phyloP scores from a whole-genome alignment of 345 rosid species.

The Citrus unshiu region DNA sequence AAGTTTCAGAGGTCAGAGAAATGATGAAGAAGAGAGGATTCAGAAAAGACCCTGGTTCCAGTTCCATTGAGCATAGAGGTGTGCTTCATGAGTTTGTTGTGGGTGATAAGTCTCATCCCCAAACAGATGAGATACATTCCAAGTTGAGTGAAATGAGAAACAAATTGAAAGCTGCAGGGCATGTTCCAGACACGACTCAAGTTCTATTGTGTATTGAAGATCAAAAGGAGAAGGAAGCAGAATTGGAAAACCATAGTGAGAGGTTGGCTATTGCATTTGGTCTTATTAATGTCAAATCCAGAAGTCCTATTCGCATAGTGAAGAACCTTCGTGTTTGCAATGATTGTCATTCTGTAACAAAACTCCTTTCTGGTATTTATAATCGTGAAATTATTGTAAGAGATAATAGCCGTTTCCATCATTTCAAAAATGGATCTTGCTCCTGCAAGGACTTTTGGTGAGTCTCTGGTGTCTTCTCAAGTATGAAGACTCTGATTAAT shows the following conservation, averaged over 20 bases:
- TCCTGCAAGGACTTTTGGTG: conserved; percentile 57
- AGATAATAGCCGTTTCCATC: conserved; percentile 56
- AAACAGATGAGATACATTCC: conserved; percentile 27
- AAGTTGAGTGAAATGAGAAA: conserved; percentile 46
- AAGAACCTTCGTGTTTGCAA: conserved; percentile 53
- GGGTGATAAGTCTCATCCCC: conserved; percentile 45
- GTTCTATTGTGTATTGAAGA: conserved; percentile 39
- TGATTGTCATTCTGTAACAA: conserved; percentile 51
- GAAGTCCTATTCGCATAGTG: conserved; percentile 38
- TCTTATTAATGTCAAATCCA: conserved; percentile 28
- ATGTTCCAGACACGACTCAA: conserved; percentile 45
- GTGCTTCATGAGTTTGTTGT: conserved; percentile 40
- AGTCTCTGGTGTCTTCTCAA: neutral
- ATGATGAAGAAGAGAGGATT: conserved; percentile 45
- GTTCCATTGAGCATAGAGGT: conserved; percentile 41
- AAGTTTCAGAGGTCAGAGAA: conserved; percentile 49
- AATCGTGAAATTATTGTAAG: conserved; percentile 48
- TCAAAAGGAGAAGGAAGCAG: conserved; percentile 38
- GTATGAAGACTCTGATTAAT: neutral
- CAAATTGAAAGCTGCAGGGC: conserved; percentile 40
- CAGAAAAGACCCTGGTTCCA: conserved; percentile 46
- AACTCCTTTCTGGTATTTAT: conserved; percentile 42
- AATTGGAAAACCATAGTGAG: conserved; percentile 48
- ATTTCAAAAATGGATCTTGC: conserved; percentile 44
- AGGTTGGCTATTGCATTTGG: conserved; percentile 60